Evolutionary conservation across 495 filamentous ascomycete species (phyloP), one percentile per base, ranked within the genome.

Genomic region (Chaetomium tenue): DNA sequence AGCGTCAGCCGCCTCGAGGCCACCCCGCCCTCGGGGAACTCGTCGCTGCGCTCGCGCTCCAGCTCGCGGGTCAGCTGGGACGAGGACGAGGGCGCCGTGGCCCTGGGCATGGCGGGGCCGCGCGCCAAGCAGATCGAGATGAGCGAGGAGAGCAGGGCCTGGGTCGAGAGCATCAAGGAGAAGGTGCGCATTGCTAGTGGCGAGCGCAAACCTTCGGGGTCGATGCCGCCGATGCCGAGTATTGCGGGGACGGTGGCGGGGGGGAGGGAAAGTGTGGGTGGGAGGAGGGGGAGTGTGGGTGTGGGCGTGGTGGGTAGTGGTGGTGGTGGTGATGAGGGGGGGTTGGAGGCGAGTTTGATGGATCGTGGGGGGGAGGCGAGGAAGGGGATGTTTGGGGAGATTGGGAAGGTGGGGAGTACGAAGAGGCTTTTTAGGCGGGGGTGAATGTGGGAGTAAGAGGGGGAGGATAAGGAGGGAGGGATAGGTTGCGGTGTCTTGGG

Each of bases 121-220:
- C 81, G 79, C 58, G 76, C 75, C 18, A 88, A 84, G 75, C 82
- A 81, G 46, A 71, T 81, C 9, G 81, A 83, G 53, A 84, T 91
- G 66, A 84, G 79, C 55, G 83, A 83, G 60, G 84, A 89, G 73
- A 86, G 86, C 66, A 77, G 82, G 55, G 81, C 83, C 47, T 91
- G 89, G 89, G 86, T 91, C 3, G 86, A 91, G 72, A 87, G 83
- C 33, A 86, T 91, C 76, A 83, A 90, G 72, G 86, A 88, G 53
- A 86, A 88, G 66, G 86, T 88, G 6, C 74, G 81, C 28, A 76
- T 81, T 26, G 86, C 83, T 44, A 84, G 81, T 57, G 78, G 78
- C 33, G 80, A 82, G 60, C 75, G 74, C 23, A 60, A 68, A 40
- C 52, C 53, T 6, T 30, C 28, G 28, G 28, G 28, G 26, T 42